These are phyloP conservation scores for Athelia psychrophila DNA, from an alignment of 1,284 basidiomycete genomes.

Conservation along the genomic window DNA sequence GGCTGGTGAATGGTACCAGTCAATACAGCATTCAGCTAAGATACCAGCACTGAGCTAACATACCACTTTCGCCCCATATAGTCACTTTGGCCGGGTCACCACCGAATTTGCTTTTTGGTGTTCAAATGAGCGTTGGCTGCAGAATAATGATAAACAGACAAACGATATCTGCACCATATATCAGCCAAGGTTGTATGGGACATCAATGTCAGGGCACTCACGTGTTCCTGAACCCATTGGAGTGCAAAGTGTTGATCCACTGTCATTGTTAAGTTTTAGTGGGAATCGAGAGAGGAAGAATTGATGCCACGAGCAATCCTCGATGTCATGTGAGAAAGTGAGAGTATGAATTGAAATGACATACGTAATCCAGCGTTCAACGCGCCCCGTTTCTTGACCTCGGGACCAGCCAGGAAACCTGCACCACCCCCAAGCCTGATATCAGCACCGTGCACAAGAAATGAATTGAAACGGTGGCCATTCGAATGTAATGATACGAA, in stretches of 20 bases:
- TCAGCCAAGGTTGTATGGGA: no score
- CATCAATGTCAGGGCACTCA: no score
- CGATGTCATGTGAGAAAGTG: not conserved
- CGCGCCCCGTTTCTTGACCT: conserved; percentile 20
- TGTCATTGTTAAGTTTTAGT: conserved; percentile 2
- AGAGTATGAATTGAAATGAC: conserved; percentile 5
- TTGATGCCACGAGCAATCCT: no score
- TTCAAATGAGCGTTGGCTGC: not conserved
- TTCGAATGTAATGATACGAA: no score
- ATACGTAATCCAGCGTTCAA: conserved; percentile 29
- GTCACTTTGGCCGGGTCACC: conserved; percentile 23
- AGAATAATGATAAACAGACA: no score
- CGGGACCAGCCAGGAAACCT: conserved; percentile 26
- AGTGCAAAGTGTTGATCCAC: conserved; percentile 1
- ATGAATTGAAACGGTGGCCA: not conserved
- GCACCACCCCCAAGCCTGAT: no score
- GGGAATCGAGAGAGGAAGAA: not conserved
- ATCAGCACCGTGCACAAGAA: not conserved
- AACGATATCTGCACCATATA: not conserved
- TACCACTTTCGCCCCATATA: conserved; percentile 25
- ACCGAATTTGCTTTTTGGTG: conserved; percentile 20
- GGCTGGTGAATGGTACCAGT: no score
- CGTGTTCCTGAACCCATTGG: not conserved
- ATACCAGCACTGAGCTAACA: not conserved
- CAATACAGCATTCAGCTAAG: not conserved